Percentiles rank a stretch among this genome's conserved stretches.
Evolutionary conservation across 257 asterid species (phyloP).

Genomic region (Anisodus tanguticus): DNA sequence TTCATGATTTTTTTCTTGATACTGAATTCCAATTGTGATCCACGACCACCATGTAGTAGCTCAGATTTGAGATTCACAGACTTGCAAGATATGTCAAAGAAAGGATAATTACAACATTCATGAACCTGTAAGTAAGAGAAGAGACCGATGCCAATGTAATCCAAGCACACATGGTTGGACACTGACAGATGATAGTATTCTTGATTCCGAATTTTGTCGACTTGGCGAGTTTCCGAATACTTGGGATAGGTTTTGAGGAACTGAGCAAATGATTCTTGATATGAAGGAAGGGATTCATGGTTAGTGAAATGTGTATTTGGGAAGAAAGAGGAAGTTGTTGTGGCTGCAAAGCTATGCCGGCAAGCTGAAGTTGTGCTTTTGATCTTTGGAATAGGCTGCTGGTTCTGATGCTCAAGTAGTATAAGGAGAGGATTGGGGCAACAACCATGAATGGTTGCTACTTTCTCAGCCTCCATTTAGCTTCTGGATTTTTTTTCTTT

Average conservation of each 20-base stretch:
- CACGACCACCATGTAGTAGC: constrained; percentile 64
- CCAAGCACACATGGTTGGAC: constrained; percentile 73
- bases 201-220: constrained; percentile 72
- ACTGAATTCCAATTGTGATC: constrained; percentile 61
- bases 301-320: constrained; percentile 66
- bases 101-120: constrained; percentile 44
- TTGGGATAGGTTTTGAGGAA: constrained; percentile 72
- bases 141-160: constrained; percentile 88
- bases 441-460: constrained; percentile 56
- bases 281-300: constrained; percentile 80
- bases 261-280: constrained; percentile 61
- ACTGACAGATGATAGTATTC: constrained; percentile 68
- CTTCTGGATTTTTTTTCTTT: constrained; percentile 11
- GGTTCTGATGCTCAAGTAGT: constrained; percentile 31
- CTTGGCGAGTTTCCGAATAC: constrained; percentile 58
- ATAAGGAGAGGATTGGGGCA: constrained; percentile 53
- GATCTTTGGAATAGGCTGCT: constrained; percentile 35
- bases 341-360: constrained; percentile 58
- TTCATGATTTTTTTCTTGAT: constrained; percentile 75
- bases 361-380: constrained; percentile 61
- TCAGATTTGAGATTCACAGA: constrained; percentile 70
- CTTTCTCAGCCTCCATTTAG: constrained; percentile 50
- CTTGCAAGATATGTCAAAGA: constrained; percentile 60
- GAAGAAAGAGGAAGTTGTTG: constrained; percentile 65
- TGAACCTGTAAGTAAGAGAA: constrained; percentile 68